These are phyloP conservation scores for Linnemannia exigua DNA, from an alignment of 192 early-diverging fungal genomes.

Conservation along the genomic window DNA sequence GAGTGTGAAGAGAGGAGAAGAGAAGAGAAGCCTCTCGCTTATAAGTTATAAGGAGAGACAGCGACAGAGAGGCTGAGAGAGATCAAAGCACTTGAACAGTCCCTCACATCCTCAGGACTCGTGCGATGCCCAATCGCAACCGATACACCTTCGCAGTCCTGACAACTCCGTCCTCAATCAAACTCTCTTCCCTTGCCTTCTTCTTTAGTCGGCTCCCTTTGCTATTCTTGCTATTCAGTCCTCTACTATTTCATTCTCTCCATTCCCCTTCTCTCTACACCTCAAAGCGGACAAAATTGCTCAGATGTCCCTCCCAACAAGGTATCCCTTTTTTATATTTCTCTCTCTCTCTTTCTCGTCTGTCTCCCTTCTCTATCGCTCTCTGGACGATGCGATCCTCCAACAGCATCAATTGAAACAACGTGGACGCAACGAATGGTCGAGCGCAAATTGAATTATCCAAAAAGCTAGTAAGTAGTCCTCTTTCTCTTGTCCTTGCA, in stretches of 20 bases:
- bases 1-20: conserved; percentile 6
- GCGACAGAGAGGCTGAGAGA: too few relatives aligned
- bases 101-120: too few relatives aligned
- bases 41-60: not conserved
- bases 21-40: not conserved
- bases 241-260: too few relatives aligned
- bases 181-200: not conserved
- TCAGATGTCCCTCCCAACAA: not conserved
- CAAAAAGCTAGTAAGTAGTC: not conserved
- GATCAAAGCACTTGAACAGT: too few relatives aligned
- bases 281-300: not conserved
- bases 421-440: conserved; percentile 13
- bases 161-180: not conserved
- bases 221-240: not conserved
- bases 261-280: not conserved
- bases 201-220: not conserved
- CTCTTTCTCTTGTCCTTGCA: not conserved
- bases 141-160: not conserved
- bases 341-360: not conserved
- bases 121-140: not conserved
- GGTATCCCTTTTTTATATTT: not conserved
- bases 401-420: not conserved
- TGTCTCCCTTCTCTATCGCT: not conserved
- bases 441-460: not conserved
- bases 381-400: too few relatives aligned